Percentiles rank a stretch among this genome's conserved stretches.
These are phyloP conservation scores for Cornus controversa DNA, from an alignment of 148 eudicot species.

Conservation along the genomic window DNA sequence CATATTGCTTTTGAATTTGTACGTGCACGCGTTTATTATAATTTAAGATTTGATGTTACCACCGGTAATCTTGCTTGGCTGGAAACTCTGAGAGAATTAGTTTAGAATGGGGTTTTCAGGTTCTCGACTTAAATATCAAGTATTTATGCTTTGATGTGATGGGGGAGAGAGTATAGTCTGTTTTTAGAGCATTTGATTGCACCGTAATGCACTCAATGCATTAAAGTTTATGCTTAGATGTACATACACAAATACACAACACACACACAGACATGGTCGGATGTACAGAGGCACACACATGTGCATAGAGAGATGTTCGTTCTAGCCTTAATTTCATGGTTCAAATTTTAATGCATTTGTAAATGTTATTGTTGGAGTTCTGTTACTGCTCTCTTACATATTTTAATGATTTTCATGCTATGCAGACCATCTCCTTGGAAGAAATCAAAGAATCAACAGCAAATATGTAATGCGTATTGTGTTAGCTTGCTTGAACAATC, in stretches of 20 bases:
- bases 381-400: background rate
- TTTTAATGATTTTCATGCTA: conserved; percentile 7
- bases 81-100: background rate
- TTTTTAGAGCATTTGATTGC: background rate
- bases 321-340: background rate
- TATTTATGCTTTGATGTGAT: background rate
- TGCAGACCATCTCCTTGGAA: conserved; percentile 63
- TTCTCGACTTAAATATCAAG: too few species aligned
- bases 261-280: background rate
- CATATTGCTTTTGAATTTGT: background rate
- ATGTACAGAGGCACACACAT: background rate
- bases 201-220: background rate
- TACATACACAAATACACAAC: background rate
- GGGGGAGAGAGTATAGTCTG: background rate
- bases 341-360: background rate
- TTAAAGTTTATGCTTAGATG: background rate
- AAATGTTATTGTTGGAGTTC: background rate
- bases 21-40: background rate
- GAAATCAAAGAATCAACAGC: conserved; percentile 70
- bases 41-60: background rate
- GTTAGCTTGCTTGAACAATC: conserved; percentile 7
- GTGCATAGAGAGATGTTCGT: background rate
- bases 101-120: background rate
- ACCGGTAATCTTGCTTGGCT: background rate
- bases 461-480: conserved; percentile 41